These are phyloP conservation scores for Westerdykella sp. DNA, from an alignment of 2,329 filamentous ascomycete species.

Conservation along the genomic window DNA sequence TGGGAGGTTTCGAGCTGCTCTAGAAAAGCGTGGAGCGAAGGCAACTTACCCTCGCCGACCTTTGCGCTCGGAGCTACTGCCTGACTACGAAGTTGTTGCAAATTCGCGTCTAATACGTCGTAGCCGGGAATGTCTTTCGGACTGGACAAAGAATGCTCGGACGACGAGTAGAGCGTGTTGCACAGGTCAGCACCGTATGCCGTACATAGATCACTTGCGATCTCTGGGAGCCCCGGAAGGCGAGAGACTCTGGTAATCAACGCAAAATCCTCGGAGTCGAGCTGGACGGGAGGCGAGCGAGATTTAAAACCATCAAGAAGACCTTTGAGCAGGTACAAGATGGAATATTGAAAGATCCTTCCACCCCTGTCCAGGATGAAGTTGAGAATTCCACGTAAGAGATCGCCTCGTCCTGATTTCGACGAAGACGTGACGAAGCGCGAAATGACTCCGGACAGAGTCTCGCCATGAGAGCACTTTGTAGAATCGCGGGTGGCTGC, in stretches of 20 bases:
- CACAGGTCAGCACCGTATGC: conserved; percentile 24
- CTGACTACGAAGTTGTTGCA: conserved; percentile 1
- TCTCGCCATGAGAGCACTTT: conserved; percentile 38
- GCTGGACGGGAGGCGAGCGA: conserved; percentile 1
- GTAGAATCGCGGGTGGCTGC: conserved; percentile 23
- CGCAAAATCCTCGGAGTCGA: conserved; percentile 23
- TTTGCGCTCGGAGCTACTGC: background rate
- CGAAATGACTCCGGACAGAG: conserved; percentile 33
- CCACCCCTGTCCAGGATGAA: conserved; percentile 32
- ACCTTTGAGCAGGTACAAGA: conserved; percentile 41
- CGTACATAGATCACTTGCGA: conserved; percentile 37
- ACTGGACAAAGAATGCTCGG: background rate
- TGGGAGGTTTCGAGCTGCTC: conserved; percentile 18
- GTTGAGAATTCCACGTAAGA: conserved; percentile 30
- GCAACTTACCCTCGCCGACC: background rate
- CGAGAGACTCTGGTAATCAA: conserved; percentile 34
- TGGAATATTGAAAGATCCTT: conserved; percentile 38
- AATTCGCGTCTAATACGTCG: conserved; percentile 7
- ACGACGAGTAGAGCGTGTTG: conserved; percentile 6
- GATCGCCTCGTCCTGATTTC: conserved; percentile 6
- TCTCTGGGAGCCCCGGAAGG: conserved; percentile 38
- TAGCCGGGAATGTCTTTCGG: conserved; percentile 14
- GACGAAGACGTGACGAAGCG: conserved; percentile 19
- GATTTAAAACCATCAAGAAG: conserved; percentile 30
- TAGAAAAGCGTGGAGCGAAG: conserved; percentile 20